A percentile compares a stretch with the other conserved stretches of the same genome.
Conservation (phyloP, 345 rosid species). For the Iberis pinnata region DNA sequence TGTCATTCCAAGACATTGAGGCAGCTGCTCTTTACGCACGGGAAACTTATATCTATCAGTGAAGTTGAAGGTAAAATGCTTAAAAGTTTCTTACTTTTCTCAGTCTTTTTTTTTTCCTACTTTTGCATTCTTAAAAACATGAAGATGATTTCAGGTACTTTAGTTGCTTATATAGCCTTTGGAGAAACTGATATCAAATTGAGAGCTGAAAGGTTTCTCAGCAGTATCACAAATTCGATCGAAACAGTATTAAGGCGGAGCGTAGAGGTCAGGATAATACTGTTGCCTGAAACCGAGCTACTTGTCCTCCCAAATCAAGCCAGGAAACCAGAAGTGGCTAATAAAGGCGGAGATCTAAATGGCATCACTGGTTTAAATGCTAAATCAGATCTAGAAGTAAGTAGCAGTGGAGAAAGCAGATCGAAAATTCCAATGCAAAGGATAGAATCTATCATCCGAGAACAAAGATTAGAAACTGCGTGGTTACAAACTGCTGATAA, state of each 20-base stretch:
- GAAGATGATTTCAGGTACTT: conserved; percentile 49
- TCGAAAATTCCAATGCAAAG: conserved; percentile 72
- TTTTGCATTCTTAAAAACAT: background rate
- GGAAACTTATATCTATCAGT: conserved; percentile 72
- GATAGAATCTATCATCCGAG: conserved; percentile 88
- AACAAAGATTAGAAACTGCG: conserved; percentile 90
- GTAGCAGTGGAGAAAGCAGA: conserved; percentile 38
- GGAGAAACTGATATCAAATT: conserved; percentile 55
- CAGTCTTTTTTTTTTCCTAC: background rate
- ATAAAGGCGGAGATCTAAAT: conserved; percentile 38
- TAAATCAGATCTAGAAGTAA: conserved; percentile 31
- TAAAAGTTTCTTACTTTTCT: background rate
- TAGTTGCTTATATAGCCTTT: conserved; percentile 72
- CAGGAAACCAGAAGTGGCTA: conserved; percentile 28
- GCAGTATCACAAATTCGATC: conserved; percentile 89
- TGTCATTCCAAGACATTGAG: conserved; percentile 89
- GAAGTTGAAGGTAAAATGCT: conserved; percentile 61
- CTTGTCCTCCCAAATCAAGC: conserved; percentile 32
- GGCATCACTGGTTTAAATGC: conserved; percentile 28
- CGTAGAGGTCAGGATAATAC: conserved; percentile 79
- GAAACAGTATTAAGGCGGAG: conserved; percentile 71
- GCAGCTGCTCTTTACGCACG: conserved; percentile 70
- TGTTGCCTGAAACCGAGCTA: conserved; percentile 47
- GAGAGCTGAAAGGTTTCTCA: conserved; percentile 84
- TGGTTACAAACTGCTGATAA: conserved; percentile 93